phyloP scores from a whole-genome alignment of 73 alveolate genomes.

The Paramecium sexaurelia region DNA sequence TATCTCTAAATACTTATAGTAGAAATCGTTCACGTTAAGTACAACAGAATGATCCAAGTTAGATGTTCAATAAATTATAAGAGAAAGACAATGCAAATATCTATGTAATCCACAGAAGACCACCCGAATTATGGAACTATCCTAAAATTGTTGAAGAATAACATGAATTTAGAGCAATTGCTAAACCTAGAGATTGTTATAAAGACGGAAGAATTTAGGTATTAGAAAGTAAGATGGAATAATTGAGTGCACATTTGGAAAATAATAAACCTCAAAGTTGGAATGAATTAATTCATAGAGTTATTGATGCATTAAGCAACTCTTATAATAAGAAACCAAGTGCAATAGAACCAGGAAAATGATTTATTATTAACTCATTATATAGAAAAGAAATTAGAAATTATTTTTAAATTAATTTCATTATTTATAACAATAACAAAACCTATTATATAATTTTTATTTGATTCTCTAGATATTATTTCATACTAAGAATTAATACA shows the following conservation, averaged over 20 bases:
- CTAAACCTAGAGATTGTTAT: constrained; percentile 67
- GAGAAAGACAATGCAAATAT: constrained; percentile 54
- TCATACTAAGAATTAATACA: not conserved
- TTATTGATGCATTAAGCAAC: constrained; percentile 56
- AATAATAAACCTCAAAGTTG: constrained; percentile 26
- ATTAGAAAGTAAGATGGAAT: constrained; percentile 32
- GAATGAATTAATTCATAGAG: constrained; percentile 61
- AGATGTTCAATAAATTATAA: constrained; percentile 38
- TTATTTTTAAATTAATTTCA: no score
- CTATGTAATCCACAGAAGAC: constrained; percentile 50
- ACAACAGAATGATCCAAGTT: constrained; percentile 58
- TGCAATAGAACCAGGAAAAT: constrained; percentile 45
- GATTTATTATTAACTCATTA: constrained; percentile 8
- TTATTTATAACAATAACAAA: no score
- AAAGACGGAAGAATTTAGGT: constrained; percentile 63
- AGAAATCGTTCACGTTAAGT: not conserved
- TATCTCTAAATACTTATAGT: not conserved
- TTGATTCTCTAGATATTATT: no score
- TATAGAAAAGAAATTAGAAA: constrained; percentile 7
- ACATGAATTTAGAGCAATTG: constrained; percentile 67
- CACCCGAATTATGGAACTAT: constrained; percentile 68
- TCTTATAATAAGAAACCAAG: constrained; percentile 14
- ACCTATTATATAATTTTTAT: not conserved
- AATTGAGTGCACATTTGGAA: constrained; percentile 43
- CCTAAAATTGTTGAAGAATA: constrained; percentile 60